Evolutionary conservation across 2,329 filamentous ascomycete genomes (phyloP), one percentile per base, ranked within the genome.

Genomic region (Orbilia brochopaga): DNA sequence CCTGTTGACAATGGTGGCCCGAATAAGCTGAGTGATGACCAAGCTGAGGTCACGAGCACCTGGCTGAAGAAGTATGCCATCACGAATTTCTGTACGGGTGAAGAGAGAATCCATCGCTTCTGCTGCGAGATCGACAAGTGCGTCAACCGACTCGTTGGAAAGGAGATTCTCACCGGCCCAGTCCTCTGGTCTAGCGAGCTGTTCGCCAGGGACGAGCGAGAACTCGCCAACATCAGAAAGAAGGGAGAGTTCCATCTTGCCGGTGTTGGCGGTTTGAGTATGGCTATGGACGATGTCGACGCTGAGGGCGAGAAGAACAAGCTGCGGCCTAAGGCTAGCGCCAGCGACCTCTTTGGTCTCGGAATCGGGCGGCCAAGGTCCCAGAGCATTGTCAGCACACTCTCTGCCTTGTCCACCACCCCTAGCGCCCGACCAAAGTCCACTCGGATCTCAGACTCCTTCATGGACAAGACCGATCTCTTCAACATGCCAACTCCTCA

Each of bases 1-100:
- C 83, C 86, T 0, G 87, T 89, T 64, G 90, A 90, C 59, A 90
- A 96, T 75, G 93, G 92, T 11, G 93, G 94, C 0, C 91, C 91
- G 0, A 96, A 95, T 79, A 99, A 99, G 79, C 84, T 99, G 11
- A 92, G 91, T n/a, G 93, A 97, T 78, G 91, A 96, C 62, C 94
- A 97, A 79, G 88, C 92, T 0, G 91, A 95, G 57, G 87, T 92
- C 75, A 96, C 92, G 0, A 82, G 85, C 19, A 86, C 87, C 63
- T 99, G 93, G 91, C 83, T 97, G 59, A 87, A 89, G 54, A 87
- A 90, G 75, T 89, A 88, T 74, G 87, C 87, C 13, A 88, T 97
- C 32, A 91, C 95, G 78, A 96, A 96, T 77, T 93, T 97, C 75
- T 99, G 94, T 80, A 89, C 88, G 75, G 94, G 93, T 4, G 94